Conservation (phyloP, 2,329 filamentous ascomycete species). For the Thermothelomyces thermophilus region DNA sequence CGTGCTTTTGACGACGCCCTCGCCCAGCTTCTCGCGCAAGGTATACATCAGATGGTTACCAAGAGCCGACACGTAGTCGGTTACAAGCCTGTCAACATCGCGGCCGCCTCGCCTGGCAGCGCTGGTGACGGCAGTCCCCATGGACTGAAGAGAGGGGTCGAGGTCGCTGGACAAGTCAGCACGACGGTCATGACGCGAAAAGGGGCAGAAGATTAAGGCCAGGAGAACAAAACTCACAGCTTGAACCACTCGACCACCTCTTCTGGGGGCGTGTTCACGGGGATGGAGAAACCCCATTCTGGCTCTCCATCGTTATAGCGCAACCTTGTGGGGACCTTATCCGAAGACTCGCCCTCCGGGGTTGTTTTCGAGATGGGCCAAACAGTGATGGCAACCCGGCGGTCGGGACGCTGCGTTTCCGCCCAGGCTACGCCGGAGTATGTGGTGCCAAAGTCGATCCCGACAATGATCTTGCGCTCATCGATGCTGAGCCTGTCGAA, state of each 20-base stretch:
- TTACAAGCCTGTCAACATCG: constrained; percentile 36
- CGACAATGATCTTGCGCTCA: constrained; percentile 42
- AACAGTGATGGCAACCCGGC: constrained; percentile 36
- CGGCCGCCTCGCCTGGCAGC: constrained; percentile 28
- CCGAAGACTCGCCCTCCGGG: constrained; percentile 33
- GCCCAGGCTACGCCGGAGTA: constrained; percentile 51
- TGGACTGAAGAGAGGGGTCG: constrained; percentile 32
- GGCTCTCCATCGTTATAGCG: constrained; percentile 35
- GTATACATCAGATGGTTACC: constrained; percentile 42
- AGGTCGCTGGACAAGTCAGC: constrained; percentile 23
- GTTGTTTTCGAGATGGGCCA: constrained; percentile 38
- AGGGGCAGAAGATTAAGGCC: not conserved
- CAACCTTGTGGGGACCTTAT: constrained; percentile 46
- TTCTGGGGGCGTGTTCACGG: constrained; percentile 34
- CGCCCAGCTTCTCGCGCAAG: constrained; percentile 38
- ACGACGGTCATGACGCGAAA: not conserved
- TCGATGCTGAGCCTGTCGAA: constrained; percentile 31
- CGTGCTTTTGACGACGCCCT: constrained; percentile 36
- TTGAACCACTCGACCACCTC: constrained; percentile 44
- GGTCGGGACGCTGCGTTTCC: constrained; percentile 37
- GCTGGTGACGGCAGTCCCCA: constrained; percentile 27
- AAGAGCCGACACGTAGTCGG: constrained; percentile 44
- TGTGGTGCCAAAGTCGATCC: constrained; percentile 52
- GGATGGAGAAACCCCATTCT: constrained; percentile 47
- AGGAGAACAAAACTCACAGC: constrained; percentile 32